Percentiles rank a stretch among this genome's conserved stretches.
Conservation (phyloP, 371 early-diverging fungal species). For the Dipsacomyces acuminosporus region DNA sequence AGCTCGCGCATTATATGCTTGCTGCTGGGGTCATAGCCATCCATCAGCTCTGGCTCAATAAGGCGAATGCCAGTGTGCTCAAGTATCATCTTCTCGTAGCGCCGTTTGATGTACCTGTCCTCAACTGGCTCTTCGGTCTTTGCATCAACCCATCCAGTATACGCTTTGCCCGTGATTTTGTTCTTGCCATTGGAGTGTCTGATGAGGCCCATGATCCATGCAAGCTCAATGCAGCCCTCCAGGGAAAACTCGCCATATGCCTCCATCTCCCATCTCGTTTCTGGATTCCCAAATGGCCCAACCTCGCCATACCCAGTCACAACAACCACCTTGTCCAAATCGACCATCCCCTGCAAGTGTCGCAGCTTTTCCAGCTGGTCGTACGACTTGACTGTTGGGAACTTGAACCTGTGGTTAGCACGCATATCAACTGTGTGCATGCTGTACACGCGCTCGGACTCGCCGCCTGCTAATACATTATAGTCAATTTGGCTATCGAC, state of each 20-base stretch:
- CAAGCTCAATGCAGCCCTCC: constrained; percentile 92
- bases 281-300: constrained; percentile 86
- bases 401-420: constrained; percentile 88
- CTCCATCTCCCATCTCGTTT: constrained; percentile 96
- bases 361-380: constrained; percentile 57
- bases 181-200: constrained; percentile 81
- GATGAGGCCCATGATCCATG: constrained; percentile 93
- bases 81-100: constrained; percentile 85
- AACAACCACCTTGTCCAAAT: constrained; percentile 86
- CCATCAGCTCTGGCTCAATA: constrained; percentile 82
- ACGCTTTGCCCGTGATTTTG: constrained; percentile 62
- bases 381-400: constrained; percentile 69
- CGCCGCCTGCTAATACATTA: constrained; percentile 65
- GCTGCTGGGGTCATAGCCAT: constrained; percentile 84
- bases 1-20: constrained; percentile 86
- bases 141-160: constrained; percentile 90
- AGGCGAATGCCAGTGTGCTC: constrained; percentile 90
- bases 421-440: constrained; percentile 74
- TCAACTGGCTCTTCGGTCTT: constrained; percentile 82
- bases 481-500: constrained; percentile 75
- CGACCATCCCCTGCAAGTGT: constrained; percentile 77
- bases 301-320: constrained; percentile 91
- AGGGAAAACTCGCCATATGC: constrained; percentile 84
- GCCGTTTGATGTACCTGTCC: constrained; percentile 82
- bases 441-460: constrained; percentile 68